Base-by-base conservation (phyloP, 768 basidiomycete genomes). In the Lactifluus pinguis region DNA sequence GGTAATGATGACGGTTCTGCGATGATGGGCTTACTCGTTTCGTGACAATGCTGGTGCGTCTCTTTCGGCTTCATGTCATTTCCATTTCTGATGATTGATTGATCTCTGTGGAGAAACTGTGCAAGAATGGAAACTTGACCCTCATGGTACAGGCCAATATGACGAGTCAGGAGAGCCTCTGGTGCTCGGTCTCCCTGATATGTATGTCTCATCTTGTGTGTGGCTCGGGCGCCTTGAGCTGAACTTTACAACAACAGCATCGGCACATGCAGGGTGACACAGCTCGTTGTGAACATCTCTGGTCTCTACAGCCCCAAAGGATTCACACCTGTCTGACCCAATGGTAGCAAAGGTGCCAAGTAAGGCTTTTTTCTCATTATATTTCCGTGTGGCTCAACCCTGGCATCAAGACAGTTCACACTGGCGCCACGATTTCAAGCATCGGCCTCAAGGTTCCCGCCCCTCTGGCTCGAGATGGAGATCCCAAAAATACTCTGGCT, bases 141-240 rank as follows among this genome's bases (percentile, higher is more conserved):
- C 69, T 95, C 38, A 90, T 95, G 81, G 77, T 95, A 51, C 94
- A 95, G 71, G 89, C 89, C 0, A 94, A 97, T 68, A 95, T 95
- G 94, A 84, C 62, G 83, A 76, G 19, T 81, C 83, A 0, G 80
- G 80, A 30, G 94, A 97, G 74, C 89, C 90, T 13, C 71, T 80
- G 2, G 94, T 95, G 70, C 80, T 97, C 9, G 92, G 89, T 17
- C 79, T 94, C 38, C 92, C 94, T 9, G 79, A n/a, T n/a, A n/a
- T 67, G 89, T 92, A 53, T 54, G 83, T 76, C 15, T 51, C 29
- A 6, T 51, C 47, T 21, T 13, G 10, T 29, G 32, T 29, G 11
- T 30, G 4, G 4, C 15, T 14, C 6, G 21, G 29, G n/a, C 41
- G 2, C 14, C 10, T 13, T 38, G 9, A 53, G n/a, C 58, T 66